Percentiles rank a stretch among this genome's conserved stretches.
phyloP scores from a whole-genome alignment of 352 stramenopile genomes.

The Globisporangium abappressorium region DNA sequence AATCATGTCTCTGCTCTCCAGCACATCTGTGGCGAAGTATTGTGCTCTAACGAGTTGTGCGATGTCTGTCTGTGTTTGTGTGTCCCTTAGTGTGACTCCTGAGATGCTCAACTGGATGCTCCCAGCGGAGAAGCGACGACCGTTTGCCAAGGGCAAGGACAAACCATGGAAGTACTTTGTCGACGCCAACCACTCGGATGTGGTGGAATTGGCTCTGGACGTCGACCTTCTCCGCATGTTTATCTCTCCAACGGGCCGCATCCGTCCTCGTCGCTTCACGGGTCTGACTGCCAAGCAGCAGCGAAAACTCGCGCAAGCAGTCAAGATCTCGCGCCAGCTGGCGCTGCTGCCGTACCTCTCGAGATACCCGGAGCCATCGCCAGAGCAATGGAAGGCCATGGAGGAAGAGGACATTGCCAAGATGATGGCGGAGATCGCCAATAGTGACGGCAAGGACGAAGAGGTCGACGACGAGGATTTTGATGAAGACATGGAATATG shows the following conservation, averaged over 20 bases:
- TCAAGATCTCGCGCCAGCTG: slow-evolving; percentile 81
- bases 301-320: slow-evolving; percentile 65
- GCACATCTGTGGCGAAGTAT: background rate
- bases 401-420: slow-evolving; percentile 75
- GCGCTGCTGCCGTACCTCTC: slow-evolving; percentile 74
- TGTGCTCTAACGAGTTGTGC: background rate
- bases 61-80: background rate
- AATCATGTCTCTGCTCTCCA: background rate
- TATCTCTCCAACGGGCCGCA: slow-evolving; percentile 80
- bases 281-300: slow-evolving; percentile 83
- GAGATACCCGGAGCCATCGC: slow-evolving; percentile 76
- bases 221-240: slow-evolving; percentile 79
- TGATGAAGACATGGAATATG: slow-evolving; percentile 64
- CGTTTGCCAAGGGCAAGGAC: slow-evolving; percentile 46
- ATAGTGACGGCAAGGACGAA: slow-evolving; percentile 40
- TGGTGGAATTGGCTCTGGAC: slow-evolving; percentile 77
- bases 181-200: slow-evolving; percentile 64
- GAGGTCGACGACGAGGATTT: slow-evolving; percentile 72
- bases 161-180: slow-evolving; percentile 85
- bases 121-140: slow-evolving; percentile 55
- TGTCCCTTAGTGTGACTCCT: slow-evolving; percentile 28
- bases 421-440: slow-evolving; percentile 49
- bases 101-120: slow-evolving; percentile 88
- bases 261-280: slow-evolving; percentile 77
- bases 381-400: slow-evolving; percentile 79